These are phyloP conservation scores for Clarireedia hainanense DNA, from an alignment of 2,329 filamentous ascomycete genomes.

Conservation along the genomic window DNA sequence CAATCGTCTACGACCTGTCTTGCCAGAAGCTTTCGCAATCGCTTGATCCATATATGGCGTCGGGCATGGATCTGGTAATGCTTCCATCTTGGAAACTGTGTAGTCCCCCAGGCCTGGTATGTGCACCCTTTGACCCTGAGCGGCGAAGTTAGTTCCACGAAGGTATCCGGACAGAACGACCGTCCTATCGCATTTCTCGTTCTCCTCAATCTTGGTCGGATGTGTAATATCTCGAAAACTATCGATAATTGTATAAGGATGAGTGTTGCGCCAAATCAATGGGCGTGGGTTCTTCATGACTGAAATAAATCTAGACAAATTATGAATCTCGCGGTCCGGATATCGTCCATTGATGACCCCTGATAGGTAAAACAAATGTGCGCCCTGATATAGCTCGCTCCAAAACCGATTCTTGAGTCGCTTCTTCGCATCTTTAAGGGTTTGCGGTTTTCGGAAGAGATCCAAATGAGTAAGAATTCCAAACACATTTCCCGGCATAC, in stretches of 20 bases:
- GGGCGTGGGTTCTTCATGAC: conserved; percentile 99
- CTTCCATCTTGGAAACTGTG: conserved; percentile 74
- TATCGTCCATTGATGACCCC: conserved; percentile 96
- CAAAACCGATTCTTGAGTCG: conserved; percentile 90
- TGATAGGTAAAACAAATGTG: conserved; percentile 93
- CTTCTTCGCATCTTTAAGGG: conserved; percentile 91
- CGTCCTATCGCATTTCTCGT: conserved; percentile 83
- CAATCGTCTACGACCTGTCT: conserved; percentile 68
- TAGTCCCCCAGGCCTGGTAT: conserved; percentile 89
- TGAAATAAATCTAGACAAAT: conserved; percentile 86
- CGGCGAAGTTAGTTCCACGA: conserved; percentile 87
- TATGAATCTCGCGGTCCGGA: conserved; percentile 92
- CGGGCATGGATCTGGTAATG: conserved; percentile 87
- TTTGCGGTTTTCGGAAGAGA: conserved; percentile 87
- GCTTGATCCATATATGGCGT: conserved; percentile 88
- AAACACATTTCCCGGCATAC: conserved; percentile 98
- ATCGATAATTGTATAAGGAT: conserved; percentile 90
- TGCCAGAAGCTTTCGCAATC: conserved; percentile 74
- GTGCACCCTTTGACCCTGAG: conserved; percentile 78
- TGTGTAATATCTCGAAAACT: conserved; percentile 93
- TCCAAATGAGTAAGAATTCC: conserved; percentile 95
- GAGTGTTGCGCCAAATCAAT: conserved; percentile 92
- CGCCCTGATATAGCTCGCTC: conserved; percentile 94
- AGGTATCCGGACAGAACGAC: conserved; percentile 90
- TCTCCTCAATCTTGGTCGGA: conserved; percentile 80